Percentiles rank a stretch among this genome's conserved stretches.
phyloP scores from a whole-genome alignment of 306 rosid species.

The Inga leiocalycina region DNA sequence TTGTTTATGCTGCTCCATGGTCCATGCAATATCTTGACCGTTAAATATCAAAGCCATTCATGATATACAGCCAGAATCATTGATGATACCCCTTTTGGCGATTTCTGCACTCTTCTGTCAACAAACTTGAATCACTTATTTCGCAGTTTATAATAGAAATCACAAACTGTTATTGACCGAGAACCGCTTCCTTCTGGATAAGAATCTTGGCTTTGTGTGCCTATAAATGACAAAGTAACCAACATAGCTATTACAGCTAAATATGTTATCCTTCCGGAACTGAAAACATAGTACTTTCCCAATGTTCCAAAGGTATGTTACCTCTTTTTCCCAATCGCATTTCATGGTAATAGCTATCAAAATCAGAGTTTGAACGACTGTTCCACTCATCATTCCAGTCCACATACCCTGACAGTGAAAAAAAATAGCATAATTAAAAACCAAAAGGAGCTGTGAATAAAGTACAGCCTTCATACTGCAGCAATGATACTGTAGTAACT shows the following conservation, averaged over 20 bases:
- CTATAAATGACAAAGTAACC: slow-evolving; percentile 39
- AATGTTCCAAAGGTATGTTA: slow-evolving; percentile 6
- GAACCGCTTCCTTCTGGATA: slow-evolving; percentile 32
- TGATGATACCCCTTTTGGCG: neutral
- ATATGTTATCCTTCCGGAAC: neutral
- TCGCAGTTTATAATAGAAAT: neutral
- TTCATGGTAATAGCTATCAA: slow-evolving; percentile 46
- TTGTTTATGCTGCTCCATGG: neutral
- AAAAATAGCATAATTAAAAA: slow-evolving; percentile 3
- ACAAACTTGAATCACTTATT: neutral
- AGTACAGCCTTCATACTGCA: neutral
- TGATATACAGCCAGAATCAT: neutral
- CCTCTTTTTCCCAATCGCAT: slow-evolving; percentile 71
- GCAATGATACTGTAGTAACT: neutral
- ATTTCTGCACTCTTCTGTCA: neutral
- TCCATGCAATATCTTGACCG: neutral
- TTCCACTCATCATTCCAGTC: slow-evolving; percentile 73
- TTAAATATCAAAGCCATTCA: neutral
- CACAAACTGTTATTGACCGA: neutral
- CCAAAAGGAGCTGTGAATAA: slow-evolving; percentile 5
- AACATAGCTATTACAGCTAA: neutral
- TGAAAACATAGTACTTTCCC: neutral
- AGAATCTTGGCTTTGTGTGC: slow-evolving; percentile 46
- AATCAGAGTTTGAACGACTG: slow-evolving; percentile 61
- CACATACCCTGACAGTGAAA: slow-evolving; percentile 50